Evolutionary conservation across 352 stramenopile genomes (phyloP), one percentile per base, ranked within the genome.

Genomic region (Phytopythium cucurbitacearum): DNA sequence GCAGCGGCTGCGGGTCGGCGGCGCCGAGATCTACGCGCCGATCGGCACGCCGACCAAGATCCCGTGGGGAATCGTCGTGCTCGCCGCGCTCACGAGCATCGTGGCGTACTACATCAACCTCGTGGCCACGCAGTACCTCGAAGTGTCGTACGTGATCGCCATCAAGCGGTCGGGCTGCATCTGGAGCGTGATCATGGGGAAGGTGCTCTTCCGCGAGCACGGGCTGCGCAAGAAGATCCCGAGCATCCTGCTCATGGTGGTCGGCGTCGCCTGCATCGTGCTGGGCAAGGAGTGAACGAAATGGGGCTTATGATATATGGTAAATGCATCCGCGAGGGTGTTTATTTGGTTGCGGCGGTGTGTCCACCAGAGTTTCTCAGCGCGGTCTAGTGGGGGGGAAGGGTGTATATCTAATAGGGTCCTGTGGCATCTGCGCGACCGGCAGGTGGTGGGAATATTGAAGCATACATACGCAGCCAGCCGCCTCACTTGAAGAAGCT

Each of bases 41-140:
- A 69, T 90, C 12, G 79, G 79, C 34, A 61, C 69, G 11, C 57
- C 87, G 49, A 12, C 67, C 32, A 73, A 85, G 50, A 84, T 87
- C 53, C 81, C 81, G 41, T 91, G 81, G 81, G 77, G 75, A 36
- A 79, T 78, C 42, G 79, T 91, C 50, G 54, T 83, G 11, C 71
- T 91, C 5, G 72, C 81, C 0, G 77, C 71, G 8, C 46, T 89
- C 47, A 87, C 76, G 9, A 91, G 81, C 53, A 65, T 91, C 40
- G 69, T 90, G n/a, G 72, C 79, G 53, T 91, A 91, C 56, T 91
- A 91, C 56, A 89, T 91, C 50, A 91, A 91, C 60, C 72, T 91
- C 43, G 68, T 90, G 44, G 79, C 81, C 32, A 89, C 73, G 57
- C 81, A 91, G 58, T 71, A 69, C 53, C 75, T 91, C 21, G 79